phyloP scores from a whole-genome alignment of 495 filamentous ascomycete species.

The Thozetella sp. region DNA sequence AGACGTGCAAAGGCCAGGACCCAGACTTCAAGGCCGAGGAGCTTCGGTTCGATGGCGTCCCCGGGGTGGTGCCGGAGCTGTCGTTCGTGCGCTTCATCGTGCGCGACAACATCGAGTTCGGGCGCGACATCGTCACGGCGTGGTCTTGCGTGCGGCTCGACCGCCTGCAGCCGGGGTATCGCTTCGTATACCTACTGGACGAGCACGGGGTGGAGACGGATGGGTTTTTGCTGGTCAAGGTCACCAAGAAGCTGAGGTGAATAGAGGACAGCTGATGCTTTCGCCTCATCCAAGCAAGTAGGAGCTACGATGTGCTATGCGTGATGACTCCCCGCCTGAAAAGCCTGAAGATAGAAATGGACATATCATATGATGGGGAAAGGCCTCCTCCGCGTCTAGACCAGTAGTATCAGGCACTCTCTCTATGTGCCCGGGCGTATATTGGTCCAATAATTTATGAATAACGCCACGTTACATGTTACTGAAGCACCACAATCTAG shows the following conservation, averaged over 20 bases:
- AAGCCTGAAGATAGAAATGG: too few species aligned
- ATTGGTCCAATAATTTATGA: too few species aligned
- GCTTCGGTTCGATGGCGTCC: conserved; percentile 61
- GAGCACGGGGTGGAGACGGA: conserved; percentile 59
- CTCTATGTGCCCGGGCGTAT: too few species aligned
- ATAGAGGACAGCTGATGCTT: neutral
- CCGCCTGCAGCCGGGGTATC: conserved; percentile 71
- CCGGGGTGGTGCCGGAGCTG: conserved; percentile 73
- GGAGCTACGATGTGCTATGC: too few species aligned
- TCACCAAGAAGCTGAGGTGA: conserved; percentile 56
- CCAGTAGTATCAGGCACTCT: too few species aligned
- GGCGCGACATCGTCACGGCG: conserved; percentile 73
- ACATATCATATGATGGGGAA: too few species aligned
- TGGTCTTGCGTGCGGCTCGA: conserved; percentile 91
- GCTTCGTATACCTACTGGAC: conserved; percentile 75
- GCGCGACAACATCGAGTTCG: conserved; percentile 72
- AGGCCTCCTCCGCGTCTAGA: too few species aligned
- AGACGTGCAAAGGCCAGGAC: conserved; percentile 58
- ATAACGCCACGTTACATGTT: too few species aligned
- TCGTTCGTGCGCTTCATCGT: conserved; percentile 87
- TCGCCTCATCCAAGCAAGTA: neutral
- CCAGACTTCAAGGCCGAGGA: conserved; percentile 72
- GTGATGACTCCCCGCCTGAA: neutral
- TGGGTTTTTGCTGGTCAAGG: conserved; percentile 69
- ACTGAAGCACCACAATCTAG: too few species aligned